A percentile compares a stretch with the other conserved stretches of the same genome.
Evolutionary conservation across 257 asterid genomes (phyloP).

Genomic region (Solanum sitiens): DNA sequence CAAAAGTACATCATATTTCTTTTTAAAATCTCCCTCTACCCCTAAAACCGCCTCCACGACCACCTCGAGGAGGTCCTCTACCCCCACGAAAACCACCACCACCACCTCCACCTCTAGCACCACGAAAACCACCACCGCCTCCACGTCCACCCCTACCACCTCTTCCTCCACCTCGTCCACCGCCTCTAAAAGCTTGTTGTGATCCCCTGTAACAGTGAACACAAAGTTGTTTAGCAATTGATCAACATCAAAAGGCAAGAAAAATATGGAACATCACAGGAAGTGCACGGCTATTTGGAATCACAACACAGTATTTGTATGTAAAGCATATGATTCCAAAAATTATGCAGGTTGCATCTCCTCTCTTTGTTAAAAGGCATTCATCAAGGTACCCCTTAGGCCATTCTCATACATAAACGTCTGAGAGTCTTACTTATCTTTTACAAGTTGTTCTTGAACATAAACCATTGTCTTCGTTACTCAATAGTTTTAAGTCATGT

Average conservation of each 20-base stretch:
- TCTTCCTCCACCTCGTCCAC: slow-evolving; percentile 53
- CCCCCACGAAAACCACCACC: slow-evolving; percentile 63
- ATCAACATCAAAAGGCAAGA: neutral
- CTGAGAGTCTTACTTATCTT: no score
- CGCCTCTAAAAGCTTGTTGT: slow-evolving; percentile 26
- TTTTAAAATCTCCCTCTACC: slow-evolving; percentile 62
- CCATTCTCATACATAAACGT: no score
- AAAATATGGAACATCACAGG: neutral
- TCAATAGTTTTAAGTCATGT: neutral
- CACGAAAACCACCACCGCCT: slow-evolving; percentile 48
- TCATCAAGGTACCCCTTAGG: neutral
- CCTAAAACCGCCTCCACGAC: slow-evolving; percentile 69
- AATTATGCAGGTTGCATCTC: neutral
- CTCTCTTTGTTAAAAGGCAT: neutral
- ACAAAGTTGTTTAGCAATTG: neutral
- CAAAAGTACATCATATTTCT: neutral
- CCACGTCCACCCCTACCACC: slow-evolving; percentile 36
- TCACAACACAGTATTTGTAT: neutral
- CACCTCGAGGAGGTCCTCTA: slow-evolving; percentile 51
- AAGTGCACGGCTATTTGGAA: neutral
- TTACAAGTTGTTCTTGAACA: neutral
- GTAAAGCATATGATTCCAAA: neutral
- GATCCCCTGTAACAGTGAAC: slow-evolving; percentile 36
- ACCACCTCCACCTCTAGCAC: slow-evolving; percentile 34
- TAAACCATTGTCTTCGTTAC: neutral